Evolutionary conservation across 768 basidiomycete genomes (phyloP).

Genomic region (Inosperma sp.): DNA sequence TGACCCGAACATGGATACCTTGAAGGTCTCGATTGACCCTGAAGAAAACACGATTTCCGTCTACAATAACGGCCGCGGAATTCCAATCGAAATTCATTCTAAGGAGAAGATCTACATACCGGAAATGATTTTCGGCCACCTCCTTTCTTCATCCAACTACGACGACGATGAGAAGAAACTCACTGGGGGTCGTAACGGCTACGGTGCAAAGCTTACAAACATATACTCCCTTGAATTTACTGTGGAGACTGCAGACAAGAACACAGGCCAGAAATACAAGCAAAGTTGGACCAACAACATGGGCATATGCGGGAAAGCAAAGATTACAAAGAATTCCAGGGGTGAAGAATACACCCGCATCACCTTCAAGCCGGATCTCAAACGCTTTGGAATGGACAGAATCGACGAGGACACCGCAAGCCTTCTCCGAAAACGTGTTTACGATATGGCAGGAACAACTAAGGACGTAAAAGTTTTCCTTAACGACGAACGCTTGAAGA

Average conservation of each 20-base stretch:
- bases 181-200: constrained; percentile 97
- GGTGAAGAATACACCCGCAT: constrained; percentile 91
- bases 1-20: constrained; percentile 82
- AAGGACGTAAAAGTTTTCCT: constrained; percentile 90
- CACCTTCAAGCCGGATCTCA: constrained; percentile 89
- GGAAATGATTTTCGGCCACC: constrained; percentile 93
- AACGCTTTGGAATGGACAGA: constrained; percentile 83
- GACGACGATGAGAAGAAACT: constrained; percentile 99
- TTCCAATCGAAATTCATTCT: constrained; percentile 93
- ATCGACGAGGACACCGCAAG: constrained; percentile 92
- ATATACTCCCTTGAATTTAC: constrained; percentile 97
- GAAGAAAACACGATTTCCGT: constrained; percentile 86
- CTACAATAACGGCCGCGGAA: constrained; percentile 92
- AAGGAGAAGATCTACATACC: constrained; percentile 94
- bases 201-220: constrained; percentile 96
- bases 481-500: constrained; percentile 86
- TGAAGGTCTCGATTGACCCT: constrained; percentile 84
- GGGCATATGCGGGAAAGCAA: constrained; percentile 79
- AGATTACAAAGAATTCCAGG: constrained; percentile 87
- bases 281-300: constrained; percentile 96
- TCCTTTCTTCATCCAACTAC: constrained; percentile 93
- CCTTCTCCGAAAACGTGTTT: constrained; percentile 88
- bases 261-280: constrained; percentile 82
- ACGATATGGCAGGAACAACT: constrained; percentile 95
- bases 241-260: constrained; percentile 92